phyloP scores from a whole-genome alignment of 1,284 basidiomycete genomes.

The Pseudozyma sp. region DNA sequence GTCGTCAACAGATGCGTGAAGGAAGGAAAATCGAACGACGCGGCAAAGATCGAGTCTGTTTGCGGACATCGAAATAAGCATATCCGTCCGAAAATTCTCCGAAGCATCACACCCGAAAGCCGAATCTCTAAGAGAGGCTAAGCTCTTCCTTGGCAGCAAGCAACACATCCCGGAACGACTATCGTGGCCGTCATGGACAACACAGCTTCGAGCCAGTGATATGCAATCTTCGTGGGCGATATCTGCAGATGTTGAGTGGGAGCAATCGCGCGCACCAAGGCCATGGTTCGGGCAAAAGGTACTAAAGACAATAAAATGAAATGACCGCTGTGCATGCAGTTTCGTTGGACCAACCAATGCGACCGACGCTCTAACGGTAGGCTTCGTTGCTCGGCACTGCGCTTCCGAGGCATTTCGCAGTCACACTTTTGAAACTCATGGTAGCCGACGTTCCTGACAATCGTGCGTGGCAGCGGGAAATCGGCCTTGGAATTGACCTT shows the following conservation, averaged over 20 bases:
- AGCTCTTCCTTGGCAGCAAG: neutral
- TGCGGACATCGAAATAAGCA: conserved; percentile 23
- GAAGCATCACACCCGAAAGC: conserved; percentile 5
- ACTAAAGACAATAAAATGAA: too few relatives aligned
- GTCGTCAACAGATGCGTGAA: neutral
- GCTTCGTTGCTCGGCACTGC: neutral
- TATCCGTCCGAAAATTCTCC: conserved; percentile 8
- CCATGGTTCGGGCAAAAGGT: too few relatives aligned
- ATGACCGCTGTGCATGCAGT: too few relatives aligned
- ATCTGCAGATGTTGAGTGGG: too few relatives aligned
- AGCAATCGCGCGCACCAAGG: too few relatives aligned
- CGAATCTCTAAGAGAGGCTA: neutral
- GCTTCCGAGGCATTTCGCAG: conserved; percentile 1
- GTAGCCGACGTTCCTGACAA: neutral
- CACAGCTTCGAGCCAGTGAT: too few relatives aligned
- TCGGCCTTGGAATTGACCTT: neutral
- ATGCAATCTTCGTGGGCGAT: too few relatives aligned
- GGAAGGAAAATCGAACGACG: neutral
- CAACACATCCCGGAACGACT: neutral
- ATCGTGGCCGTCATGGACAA: neutral
- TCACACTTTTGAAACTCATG: too few relatives aligned
- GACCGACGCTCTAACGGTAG: neutral
- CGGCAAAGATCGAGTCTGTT: neutral
- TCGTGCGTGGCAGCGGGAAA: neutral
- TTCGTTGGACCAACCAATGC: neutral